Evolutionary conservation across 371 early-diverging fungal species (phyloP).

Genomic region (Rhizopus microsporus): DNA sequence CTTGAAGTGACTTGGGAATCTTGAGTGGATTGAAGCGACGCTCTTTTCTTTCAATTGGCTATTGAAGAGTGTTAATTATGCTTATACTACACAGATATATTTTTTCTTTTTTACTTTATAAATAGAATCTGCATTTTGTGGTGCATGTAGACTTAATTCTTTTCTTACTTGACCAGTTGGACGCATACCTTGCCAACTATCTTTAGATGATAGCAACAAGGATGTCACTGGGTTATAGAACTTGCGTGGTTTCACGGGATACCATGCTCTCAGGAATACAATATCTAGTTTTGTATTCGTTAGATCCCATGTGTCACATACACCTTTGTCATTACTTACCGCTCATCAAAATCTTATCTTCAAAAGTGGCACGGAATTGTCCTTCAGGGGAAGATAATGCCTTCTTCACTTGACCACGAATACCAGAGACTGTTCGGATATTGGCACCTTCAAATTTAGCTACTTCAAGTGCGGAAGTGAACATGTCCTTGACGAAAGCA

Average conservation of each 20-base stretch:
- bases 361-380: slow-evolving; percentile 98
- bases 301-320: not conserved
- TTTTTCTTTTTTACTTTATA: slow-evolving; percentile 63
- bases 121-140: slow-evolving; percentile 76
- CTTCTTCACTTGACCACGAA: slow-evolving; percentile 99
- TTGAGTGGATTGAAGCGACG: slow-evolving; percentile 85
- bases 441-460: slow-evolving; percentile 97
- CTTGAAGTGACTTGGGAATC: slow-evolving; percentile 81
- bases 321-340: slow-evolving; percentile 28
- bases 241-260: slow-evolving; percentile 90
- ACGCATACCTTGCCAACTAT: slow-evolving; percentile 90
- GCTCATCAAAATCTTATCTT: slow-evolving; percentile 95
- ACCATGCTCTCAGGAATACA: slow-evolving; percentile 97
- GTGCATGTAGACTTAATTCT: slow-evolving; percentile 65
- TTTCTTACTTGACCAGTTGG: slow-evolving; percentile 87
- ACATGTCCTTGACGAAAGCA: slow-evolving; percentile 99
- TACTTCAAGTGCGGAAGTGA: slow-evolving; percentile 97
- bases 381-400: slow-evolving; percentile 85
- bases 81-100: not conserved
- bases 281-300: slow-evolving; percentile 1
- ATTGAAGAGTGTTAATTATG: not conserved
- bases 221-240: slow-evolving; percentile 96
- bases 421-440: slow-evolving; percentile 96
- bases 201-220: slow-evolving; percentile 69
- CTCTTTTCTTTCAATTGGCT: slow-evolving; percentile 80